These are phyloP conservation scores for Leccinum obscurum DNA, from an alignment of 768 basidiomycete species.

Conservation along the genomic window DNA sequence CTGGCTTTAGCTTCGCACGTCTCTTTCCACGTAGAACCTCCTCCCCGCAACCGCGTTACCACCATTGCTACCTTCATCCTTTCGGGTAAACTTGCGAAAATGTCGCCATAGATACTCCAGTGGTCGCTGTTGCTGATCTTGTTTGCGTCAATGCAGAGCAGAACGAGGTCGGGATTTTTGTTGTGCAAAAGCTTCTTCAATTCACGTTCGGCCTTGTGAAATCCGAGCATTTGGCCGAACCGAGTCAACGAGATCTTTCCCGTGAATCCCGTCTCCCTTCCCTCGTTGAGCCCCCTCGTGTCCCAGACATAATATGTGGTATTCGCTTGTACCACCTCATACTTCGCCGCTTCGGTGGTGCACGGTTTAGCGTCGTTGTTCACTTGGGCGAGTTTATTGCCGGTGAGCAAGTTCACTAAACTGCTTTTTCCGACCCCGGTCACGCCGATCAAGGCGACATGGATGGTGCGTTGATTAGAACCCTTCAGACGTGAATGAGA, in stretches of 20 bases:
- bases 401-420: slow-evolving; percentile 27
- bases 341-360: slow-evolving; percentile 6
- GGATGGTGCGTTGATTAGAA: slow-evolving; percentile 1
- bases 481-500: slow-evolving; percentile 5
- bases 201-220: slow-evolving; percentile 20
- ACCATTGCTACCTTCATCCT: slow-evolving; percentile 19
- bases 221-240: not conserved
- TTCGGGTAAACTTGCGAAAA: slow-evolving; percentile 17
- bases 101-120: slow-evolving; percentile 24
- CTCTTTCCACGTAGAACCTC: slow-evolving; percentile 15
- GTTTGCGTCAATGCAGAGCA: slow-evolving; percentile 23
- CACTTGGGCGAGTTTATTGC: slow-evolving; percentile 11
- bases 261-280: no score
- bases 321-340: slow-evolving; percentile 11
- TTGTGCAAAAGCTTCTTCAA: slow-evolving; percentile 18
- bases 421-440: slow-evolving; percentile 32
- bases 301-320: slow-evolving; percentile 23
- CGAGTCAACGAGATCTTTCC: not conserved
- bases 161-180: slow-evolving; percentile 18
- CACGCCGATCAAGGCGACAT: slow-evolving; percentile 24
- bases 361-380: slow-evolving; percentile 24
- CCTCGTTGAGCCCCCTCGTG: slow-evolving; percentile 29
- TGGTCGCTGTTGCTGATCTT: slow-evolving; percentile 16
- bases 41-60: slow-evolving; percentile 15
- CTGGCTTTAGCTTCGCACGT: slow-evolving; percentile 13